Conservation (phyloP, 176 grass and related monocot genomes). For the Cenchrus americanus region DNA sequence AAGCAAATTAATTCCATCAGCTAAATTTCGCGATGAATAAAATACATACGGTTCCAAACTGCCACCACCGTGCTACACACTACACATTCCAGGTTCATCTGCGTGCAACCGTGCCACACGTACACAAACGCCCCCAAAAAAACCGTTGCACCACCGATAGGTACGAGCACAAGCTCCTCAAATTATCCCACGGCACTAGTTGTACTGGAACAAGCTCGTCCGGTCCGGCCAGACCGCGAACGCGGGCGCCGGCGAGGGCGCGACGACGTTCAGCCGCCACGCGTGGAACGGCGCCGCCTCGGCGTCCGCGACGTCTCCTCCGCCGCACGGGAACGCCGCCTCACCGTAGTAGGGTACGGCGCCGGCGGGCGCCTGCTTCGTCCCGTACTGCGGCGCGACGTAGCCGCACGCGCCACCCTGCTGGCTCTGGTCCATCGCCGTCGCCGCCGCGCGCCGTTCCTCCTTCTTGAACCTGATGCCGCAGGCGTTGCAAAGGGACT, state of each 20-base stretch:
- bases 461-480: conserved; percentile 88
- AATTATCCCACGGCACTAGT: not conserved
- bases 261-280: conserved; percentile 57
- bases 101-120: too few relatives aligned
- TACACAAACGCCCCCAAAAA: too few relatives aligned
- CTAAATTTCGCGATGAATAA: not conserved
- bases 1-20: not conserved
- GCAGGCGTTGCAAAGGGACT: conserved; percentile 80
- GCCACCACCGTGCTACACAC: not conserved
- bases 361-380: not conserved
- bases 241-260: conserved; percentile 38
- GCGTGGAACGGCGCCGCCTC: conserved; percentile 41
- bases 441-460: conserved; percentile 58
- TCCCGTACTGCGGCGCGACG: conserved; percentile 13
- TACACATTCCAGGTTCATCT: not conserved
- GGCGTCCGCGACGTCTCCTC: not conserved
- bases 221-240: conserved; percentile 55
- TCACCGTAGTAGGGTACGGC: conserved; percentile 33
- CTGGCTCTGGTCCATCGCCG: not conserved
- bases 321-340: not conserved
- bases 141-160: too few relatives aligned
- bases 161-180: too few relatives aligned
- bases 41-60: not conserved
- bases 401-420: conserved; percentile 28
- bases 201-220: conserved; percentile 48